A percentile compares a stretch with the other conserved stretches of the same genome.
Conservation (phyloP, 1,139 yeast genomes). For the Nakaseomyces delphensis region DNA sequence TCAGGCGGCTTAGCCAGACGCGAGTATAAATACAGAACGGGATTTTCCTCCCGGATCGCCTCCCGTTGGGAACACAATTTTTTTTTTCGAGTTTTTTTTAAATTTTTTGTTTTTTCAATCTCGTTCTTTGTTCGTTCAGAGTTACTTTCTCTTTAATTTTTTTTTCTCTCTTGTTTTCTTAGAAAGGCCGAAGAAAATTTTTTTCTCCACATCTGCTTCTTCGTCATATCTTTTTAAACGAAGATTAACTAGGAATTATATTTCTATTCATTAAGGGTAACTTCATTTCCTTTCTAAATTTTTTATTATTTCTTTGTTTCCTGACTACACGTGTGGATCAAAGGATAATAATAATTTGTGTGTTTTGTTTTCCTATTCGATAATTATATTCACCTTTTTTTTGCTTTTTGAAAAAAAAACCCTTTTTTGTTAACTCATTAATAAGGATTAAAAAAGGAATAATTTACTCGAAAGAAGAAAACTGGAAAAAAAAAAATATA, state of each 20-base stretch:
- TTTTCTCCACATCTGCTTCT: constrained; percentile 6
- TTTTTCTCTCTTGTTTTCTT: neutral
- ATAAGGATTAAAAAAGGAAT: neutral
- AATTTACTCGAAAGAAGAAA: neutral
- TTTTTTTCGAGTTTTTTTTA: constrained; percentile 1
- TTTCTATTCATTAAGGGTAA: constrained; percentile 1
- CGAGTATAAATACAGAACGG: constrained; percentile 7
- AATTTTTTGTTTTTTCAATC: neutral
- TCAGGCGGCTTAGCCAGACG: constrained; percentile 6
- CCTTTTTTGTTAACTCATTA: constrained; percentile 1
- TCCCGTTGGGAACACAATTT: constrained; percentile 3
- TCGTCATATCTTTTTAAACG: constrained; percentile 4
- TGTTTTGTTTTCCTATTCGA: neutral
- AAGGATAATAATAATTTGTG: neutral
- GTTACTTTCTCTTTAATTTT: constrained; percentile 2
- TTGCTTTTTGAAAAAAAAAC: neutral
- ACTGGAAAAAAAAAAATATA: no score
- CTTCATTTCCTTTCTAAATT: neutral
- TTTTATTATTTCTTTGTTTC: neutral
- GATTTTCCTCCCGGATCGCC: constrained; percentile 7
- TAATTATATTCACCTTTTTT: neutral
- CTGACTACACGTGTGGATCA: neutral
- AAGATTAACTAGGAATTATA: neutral
- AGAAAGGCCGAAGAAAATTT: neutral
- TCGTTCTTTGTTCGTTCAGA: neutral